phyloP scores from a whole-genome alignment of 2,329 filamentous ascomycete genomes.

The Magnaporthiopsis rhizophila region DNA sequence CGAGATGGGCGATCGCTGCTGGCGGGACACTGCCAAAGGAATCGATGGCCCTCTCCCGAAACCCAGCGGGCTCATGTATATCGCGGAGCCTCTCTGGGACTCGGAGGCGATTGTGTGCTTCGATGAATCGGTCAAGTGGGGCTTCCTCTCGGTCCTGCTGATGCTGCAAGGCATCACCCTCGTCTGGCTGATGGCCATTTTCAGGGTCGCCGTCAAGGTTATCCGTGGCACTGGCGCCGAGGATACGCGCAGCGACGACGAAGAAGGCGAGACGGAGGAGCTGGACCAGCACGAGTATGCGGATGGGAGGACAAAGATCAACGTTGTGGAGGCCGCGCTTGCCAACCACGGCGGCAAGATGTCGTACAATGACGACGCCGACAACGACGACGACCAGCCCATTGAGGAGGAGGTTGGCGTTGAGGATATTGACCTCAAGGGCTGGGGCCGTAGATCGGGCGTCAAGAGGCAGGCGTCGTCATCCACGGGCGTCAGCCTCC shows the following conservation, averaged over 20 bases:
- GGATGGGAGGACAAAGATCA: slow-evolving; percentile 24
- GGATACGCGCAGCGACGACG: slow-evolving; percentile 81
- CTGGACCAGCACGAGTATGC: slow-evolving; percentile 43
- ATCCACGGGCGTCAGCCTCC: slow-evolving; percentile 55
- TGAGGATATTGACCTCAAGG: slow-evolving; percentile 59
- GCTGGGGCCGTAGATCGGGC: slow-evolving; percentile 50
- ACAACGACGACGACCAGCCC: slow-evolving; percentile 50
- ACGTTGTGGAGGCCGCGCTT: neutral
- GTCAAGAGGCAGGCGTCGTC: slow-evolving; percentile 44
- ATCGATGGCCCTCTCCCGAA: slow-evolving; percentile 44
- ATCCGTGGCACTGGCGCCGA: slow-evolving; percentile 70
- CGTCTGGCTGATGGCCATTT: slow-evolving; percentile 82
- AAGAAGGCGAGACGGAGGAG: slow-evolving; percentile 57
- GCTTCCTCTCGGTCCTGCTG: slow-evolving; percentile 70
- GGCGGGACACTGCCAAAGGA: slow-evolving; percentile 41
- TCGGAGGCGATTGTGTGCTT: slow-evolving; percentile 72
- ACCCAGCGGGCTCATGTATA: slow-evolving; percentile 46
- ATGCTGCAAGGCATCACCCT: slow-evolving; percentile 73
- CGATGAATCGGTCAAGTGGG: slow-evolving; percentile 63
- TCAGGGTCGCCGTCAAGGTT: slow-evolving; percentile 74
- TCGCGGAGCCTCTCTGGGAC: slow-evolving; percentile 67
- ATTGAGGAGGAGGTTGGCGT: slow-evolving; percentile 71
- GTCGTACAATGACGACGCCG: slow-evolving; percentile 45
- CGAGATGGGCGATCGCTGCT: slow-evolving; percentile 64
- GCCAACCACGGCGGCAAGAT: slow-evolving; percentile 1